Base-by-base conservation (phyloP, 208 protist genomes). In the Trichomonas vaginalis region DNA sequence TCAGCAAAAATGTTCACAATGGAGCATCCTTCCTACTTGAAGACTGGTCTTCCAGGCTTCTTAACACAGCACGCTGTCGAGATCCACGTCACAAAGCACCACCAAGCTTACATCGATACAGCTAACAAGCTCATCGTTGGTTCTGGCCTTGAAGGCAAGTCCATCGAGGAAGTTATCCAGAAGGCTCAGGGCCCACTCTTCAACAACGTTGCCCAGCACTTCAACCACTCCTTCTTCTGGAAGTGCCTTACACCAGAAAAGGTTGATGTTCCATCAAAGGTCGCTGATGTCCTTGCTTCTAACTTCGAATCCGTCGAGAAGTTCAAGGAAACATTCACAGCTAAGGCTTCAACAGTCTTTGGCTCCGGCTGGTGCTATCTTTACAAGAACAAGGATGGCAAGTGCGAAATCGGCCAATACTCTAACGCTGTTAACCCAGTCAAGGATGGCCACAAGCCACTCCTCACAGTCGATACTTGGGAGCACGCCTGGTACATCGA, bases 401-500 rank as follows among this genome's bases (percentile, higher is more conserved):
- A 27, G 35, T 35, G 45, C n/a, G 15, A 32, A 32, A 95, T 95
- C 47, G 39, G 27, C 39, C 45, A 95, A 39, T 47, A 56, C 86
- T 56, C 40, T 15, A 56, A 95, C 47, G 86, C 86, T 39, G 40
- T 45, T 42, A 95, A 95, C 86, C 86, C 86, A 56, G 45, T 95
- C 45, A 95, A 56, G 47, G 86, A 95, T 21, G 86, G 86, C 21
- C 32, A 39, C 37, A n/a, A 10, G 0, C 86, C 86, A 95, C 86
- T 95, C 45, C 86, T 95, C 39, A 51, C 40, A 35, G 47, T 95
- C 42, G 86, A 95, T n/a, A 56, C 47, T 10, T 95, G 86, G 86
- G 86, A 95, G 47, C 86, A 95, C 47, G 86, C 86, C 86, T 95
- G 47, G 45, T 95, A 95, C 86, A 95, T 95, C 47, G 88, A 95